Evolutionary conservation across 768 basidiomycete species (phyloP).

Genomic region (Termitomyces titanicus): DNA sequence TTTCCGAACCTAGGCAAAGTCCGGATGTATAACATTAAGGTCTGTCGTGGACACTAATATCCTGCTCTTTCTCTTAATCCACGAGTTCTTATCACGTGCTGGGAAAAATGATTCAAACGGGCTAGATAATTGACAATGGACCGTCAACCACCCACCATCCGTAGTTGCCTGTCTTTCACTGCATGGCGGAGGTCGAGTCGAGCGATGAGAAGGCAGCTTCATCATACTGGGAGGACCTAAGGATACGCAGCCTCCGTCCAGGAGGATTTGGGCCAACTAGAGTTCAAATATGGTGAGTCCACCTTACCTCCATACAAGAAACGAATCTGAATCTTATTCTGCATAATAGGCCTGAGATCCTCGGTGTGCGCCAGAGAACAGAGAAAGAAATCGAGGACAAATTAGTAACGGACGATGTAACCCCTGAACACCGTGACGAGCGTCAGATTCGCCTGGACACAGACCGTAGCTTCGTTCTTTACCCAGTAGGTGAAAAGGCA

Average conservation of each 20-base stretch:
- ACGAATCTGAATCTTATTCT: not conserved
- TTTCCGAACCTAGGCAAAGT: no score
- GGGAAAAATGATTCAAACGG: not conserved
- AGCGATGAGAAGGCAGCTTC: not conserved
- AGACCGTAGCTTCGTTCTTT: constrained; percentile 89
- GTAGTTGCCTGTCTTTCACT: not conserved
- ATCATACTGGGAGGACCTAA: constrained; percentile 7
- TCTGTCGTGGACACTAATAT: no score
- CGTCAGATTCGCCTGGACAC: constrained; percentile 87
- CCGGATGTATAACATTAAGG: no score
- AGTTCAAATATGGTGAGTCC: constrained; percentile 50
- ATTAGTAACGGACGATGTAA: constrained; percentile 24
- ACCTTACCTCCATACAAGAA: not conserved
- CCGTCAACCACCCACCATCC: not conserved
- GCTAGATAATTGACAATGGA: not conserved
- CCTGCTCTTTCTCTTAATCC: no score
- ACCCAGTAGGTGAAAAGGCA: constrained; percentile 71
- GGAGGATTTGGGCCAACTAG: constrained; percentile 65
- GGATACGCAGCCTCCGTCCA: constrained; percentile 40
- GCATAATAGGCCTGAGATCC: constrained; percentile 12
- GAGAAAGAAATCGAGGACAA: not conserved
- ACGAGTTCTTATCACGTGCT: no score
- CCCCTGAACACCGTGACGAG: constrained; percentile 81
- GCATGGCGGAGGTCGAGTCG: constrained; percentile 1
- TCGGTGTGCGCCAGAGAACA: constrained; percentile 6